A percentile compares a stretch with the other conserved stretches of the same genome.
Evolutionary conservation across 345 rosid species (phyloP).

Genomic region (Xanthoceras sorbifolium): DNA sequence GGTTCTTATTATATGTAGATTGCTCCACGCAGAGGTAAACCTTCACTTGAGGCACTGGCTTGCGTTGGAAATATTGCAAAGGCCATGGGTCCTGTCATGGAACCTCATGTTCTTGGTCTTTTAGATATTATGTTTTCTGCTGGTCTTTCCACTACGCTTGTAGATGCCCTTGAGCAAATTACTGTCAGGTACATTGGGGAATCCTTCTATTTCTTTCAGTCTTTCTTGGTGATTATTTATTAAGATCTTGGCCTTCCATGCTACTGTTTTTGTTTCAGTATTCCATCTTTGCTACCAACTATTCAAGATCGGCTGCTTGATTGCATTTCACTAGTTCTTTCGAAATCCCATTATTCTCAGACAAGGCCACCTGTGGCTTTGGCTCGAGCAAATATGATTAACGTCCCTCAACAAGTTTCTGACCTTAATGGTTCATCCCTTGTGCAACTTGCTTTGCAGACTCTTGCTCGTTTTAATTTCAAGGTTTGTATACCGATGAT

Average conservation of each 20-base stretch:
- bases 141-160: constrained; percentile 83
- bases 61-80: constrained; percentile 97
- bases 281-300: constrained; percentile 81
- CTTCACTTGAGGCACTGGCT: constrained; percentile 94
- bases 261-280: constrained; percentile 52
- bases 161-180: constrained; percentile 89
- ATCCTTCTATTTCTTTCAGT: constrained; percentile 20
- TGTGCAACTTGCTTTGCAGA: constrained; percentile 96
- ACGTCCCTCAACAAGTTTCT: constrained; percentile 56
- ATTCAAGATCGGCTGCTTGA: constrained; percentile 87
- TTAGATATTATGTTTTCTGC: constrained; percentile 87
- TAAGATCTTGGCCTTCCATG: background rate
- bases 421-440: constrained; percentile 70
- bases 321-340: constrained; percentile 81
- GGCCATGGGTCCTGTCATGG: constrained; percentile 91
- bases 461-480: constrained; percentile 91
- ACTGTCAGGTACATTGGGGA: constrained; percentile 54
- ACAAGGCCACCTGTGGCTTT: constrained; percentile 57
- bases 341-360: constrained; percentile 71
- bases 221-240: constrained; percentile 11
- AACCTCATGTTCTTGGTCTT: constrained; percentile 77
- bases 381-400: constrained; percentile 58
- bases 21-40: constrained; percentile 97
- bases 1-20: constrained; percentile 52
- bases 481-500: constrained; percentile 50